Evolutionary conservation across 2,329 filamentous ascomycete species (phyloP).

Genomic region (Scolecobasidium constrictum): DNA sequence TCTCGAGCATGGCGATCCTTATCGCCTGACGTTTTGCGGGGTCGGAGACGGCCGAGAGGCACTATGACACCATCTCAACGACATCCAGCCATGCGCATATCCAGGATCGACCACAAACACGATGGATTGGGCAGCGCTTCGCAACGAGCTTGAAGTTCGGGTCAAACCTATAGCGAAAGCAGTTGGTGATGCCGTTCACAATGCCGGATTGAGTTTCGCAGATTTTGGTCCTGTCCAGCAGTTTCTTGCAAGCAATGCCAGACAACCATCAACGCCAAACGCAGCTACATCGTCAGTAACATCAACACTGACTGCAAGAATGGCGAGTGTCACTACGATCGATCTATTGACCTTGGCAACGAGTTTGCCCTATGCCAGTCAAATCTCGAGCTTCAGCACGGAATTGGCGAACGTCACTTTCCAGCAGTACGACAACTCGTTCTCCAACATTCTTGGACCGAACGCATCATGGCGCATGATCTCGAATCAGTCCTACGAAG

Average conservation of each 20-base stretch:
- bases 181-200: not conserved
- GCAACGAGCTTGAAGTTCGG: not conserved
- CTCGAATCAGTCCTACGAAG: conserved; percentile 14
- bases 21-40: too few species aligned
- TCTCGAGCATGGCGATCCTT: too few species aligned
- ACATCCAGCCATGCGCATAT: too few species aligned
- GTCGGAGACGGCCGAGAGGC: too few species aligned
- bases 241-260: too few species aligned
- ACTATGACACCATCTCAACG: too few species aligned
- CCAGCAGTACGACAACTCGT: conserved; percentile 4
- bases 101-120: too few species aligned
- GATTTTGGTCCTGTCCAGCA: too few species aligned
- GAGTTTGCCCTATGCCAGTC: conserved; percentile 17
- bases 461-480: conserved; percentile 2
- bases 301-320: too few species aligned
- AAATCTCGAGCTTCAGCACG: conserved; percentile 17
- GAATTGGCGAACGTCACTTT: conserved; percentile 16
- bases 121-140: not conserved
- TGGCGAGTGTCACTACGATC: conserved; percentile 12
- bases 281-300: too few species aligned
- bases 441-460: conserved; percentile 4
- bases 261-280: too few species aligned
- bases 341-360: conserved; percentile 22
- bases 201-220: too few species aligned
- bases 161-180: not conserved